Evolutionary conservation across 331 rosid genomes (phyloP).

Genomic region (Phaseolus coccineus): DNA sequence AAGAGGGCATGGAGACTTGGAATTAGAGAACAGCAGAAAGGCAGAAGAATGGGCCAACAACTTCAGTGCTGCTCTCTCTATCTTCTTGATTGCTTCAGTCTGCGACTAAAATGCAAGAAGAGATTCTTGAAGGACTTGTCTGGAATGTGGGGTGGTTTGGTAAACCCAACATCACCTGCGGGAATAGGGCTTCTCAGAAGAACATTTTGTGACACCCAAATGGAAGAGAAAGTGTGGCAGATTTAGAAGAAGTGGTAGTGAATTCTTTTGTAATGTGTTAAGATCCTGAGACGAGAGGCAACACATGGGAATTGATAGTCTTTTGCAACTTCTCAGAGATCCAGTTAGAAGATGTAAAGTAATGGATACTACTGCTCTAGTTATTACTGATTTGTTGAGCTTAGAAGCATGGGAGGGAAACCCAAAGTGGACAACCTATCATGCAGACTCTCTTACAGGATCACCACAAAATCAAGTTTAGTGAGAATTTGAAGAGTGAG

Average conservation of each 20-base stretch:
- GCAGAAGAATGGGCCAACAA: constrained; percentile 85
- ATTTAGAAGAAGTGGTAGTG: constrained; percentile 49
- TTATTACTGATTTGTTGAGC: constrained; percentile 72
- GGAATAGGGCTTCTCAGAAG: constrained; percentile 62
- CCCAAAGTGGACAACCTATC: constrained; percentile 57
- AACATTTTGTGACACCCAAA: constrained; percentile 58
- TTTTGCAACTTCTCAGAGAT: constrained; percentile 67
- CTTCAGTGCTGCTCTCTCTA: constrained; percentile 75
- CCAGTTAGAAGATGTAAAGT: constrained; percentile 61
- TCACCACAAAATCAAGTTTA: constrained; percentile 71
- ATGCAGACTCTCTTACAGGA: constrained; percentile 62
- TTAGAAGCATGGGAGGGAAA: constrained; percentile 43
- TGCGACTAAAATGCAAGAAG: constrained; percentile 57
- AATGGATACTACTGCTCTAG: constrained; percentile 50
- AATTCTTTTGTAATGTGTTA: constrained; percentile 55
- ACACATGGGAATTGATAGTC: constrained; percentile 63
- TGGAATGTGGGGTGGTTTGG: constrained; percentile 69
- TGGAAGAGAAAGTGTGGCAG: constrained; percentile 57
- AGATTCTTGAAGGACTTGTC: constrained; percentile 54
- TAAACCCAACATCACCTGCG: constrained; percentile 55
- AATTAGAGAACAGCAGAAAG: constrained; percentile 61
- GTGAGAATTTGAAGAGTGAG: constrained; percentile 54
- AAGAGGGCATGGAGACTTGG: constrained; percentile 66
- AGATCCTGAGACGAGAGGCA: constrained; percentile 70
- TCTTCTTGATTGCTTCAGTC: constrained; percentile 64